These are phyloP conservation scores for Scenedesmus sp. DNA, from an alignment of 163 green algal genomes.

Conservation along the genomic window DNA sequence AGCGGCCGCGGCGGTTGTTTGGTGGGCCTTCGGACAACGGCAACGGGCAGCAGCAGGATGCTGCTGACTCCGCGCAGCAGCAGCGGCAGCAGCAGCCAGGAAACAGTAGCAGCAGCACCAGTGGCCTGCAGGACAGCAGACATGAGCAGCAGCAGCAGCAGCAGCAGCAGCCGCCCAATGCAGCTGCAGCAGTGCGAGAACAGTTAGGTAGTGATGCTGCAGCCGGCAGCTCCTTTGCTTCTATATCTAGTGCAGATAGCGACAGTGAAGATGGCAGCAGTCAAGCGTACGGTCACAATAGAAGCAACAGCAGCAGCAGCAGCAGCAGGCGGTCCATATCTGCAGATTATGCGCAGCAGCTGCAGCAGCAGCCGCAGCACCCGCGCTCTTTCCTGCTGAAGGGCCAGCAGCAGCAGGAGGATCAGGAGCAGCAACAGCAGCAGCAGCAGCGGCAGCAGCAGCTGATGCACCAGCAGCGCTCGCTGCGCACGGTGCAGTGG, in stretches of 20 bases:
- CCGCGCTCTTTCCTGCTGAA: not conserved
- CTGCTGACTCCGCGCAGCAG: not conserved
- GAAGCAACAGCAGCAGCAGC: not conserved
- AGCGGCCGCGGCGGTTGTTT: conserved; percentile 32
- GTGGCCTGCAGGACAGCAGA: not conserved
- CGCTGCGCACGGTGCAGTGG: conserved; percentile 15
- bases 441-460: conserved; percentile 3
- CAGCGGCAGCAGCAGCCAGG: not conserved
- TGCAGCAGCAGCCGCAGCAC: conserved; percentile 1
- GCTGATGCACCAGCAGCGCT: conserved; percentile 10
- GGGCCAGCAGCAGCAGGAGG: conserved; percentile 12
- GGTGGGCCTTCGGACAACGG: not conserved
- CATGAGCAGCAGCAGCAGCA: not conserved
- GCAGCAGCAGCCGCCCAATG: not conserved
- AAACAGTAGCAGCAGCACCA: not conserved
- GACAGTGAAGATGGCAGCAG: not conserved
- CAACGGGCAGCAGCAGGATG: not conserved
- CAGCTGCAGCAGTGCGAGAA: not conserved
- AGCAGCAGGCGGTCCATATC: not conserved
- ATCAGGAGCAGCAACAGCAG: not conserved
- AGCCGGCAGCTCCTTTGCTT: not conserved
- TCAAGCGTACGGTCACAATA: not conserved
- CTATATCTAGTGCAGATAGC: not conserved
- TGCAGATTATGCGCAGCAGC: not conserved
- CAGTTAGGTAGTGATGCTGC: not conserved